Base-by-base conservation (phyloP, 805 yeast genomes). In the Saturnispora bothae region DNA sequence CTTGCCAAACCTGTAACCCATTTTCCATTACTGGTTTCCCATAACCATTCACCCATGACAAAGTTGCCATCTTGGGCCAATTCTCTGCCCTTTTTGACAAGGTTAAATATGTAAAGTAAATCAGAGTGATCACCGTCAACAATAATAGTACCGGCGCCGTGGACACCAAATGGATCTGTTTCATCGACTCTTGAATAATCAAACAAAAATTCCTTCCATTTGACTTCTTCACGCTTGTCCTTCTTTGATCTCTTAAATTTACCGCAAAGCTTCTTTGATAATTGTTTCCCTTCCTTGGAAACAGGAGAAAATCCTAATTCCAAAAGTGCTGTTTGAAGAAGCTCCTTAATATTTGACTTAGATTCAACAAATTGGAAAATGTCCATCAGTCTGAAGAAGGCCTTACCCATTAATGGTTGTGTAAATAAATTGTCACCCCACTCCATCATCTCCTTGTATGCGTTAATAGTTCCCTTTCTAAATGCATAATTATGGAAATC, bases 401-500 rank as follows among this genome's bases (percentile, higher is more conserved):
- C 83, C 39, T 92, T 71, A n/a, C 71, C 64, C 52, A 73, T 84
- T 37, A 81, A 69, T 3, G 94, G 85, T 25, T 81, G 74, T 7
- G 73, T 54, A 54, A 68, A 86, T 33, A 92, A 56, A 16, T 61
- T 55, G 55, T 88, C 94, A 40, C 78, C 95, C 97, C 97, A 92
- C 34, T 65, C 58, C 36, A 88, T 48, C 72, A 83, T 73, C 15
- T 76, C 78, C 21, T 83, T 48, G 54, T 89, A 92, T 7, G 89
- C 78, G 46, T 94, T 71, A 19, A 89, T 78, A 5, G 96, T 84
- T 17, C 96, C 97, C 49, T 81, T 76, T 60, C 96, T 74, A 68
- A 83, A 73, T 54, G 94, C 82, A 57, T 84, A 92, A 33, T 83
- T 78, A 56, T 92, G 97, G 78, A 89, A 92, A 57, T 92, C 99